Conservation (phyloP, 768 basidiomycete genomes). For the Hygrocybe coccinea region DNA sequence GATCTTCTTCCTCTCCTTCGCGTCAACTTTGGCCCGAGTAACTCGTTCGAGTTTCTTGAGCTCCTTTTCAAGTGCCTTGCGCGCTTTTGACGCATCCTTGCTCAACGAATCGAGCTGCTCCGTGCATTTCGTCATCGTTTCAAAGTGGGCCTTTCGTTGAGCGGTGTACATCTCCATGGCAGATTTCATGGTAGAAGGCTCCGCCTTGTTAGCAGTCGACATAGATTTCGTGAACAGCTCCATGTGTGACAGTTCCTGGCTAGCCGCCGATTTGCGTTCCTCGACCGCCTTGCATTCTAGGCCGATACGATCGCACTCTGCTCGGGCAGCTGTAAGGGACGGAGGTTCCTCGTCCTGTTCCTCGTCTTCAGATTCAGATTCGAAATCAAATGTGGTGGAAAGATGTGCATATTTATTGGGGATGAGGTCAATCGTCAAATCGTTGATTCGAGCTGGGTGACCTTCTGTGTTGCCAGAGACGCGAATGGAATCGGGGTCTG, state of each 20-base stretch:
- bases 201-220: neutral
- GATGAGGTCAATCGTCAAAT: neutral
- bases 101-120: neutral
- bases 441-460: neutral
- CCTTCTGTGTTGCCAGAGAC: neutral
- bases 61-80: neutral
- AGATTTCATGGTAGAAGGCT: neutral
- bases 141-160: neutral
- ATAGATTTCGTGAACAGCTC: neutral
- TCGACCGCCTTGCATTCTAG: neutral
- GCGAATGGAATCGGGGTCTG: neutral
- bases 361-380: neutral
- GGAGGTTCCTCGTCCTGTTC: neutral
- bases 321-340: neutral
- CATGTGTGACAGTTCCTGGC: neutral
- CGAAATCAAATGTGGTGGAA: neutral
- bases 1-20: neutral
- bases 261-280: constrained; percentile 1
- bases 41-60: neutral
- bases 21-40: neutral
- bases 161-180: neutral
- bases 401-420: neutral
- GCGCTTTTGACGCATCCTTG: neutral
- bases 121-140: neutral
- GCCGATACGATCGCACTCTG: neutral